These are phyloP conservation scores for Metschnikowia anglica DNA, from an alignment of 805 yeast species.

Conservation along the genomic window DNA sequence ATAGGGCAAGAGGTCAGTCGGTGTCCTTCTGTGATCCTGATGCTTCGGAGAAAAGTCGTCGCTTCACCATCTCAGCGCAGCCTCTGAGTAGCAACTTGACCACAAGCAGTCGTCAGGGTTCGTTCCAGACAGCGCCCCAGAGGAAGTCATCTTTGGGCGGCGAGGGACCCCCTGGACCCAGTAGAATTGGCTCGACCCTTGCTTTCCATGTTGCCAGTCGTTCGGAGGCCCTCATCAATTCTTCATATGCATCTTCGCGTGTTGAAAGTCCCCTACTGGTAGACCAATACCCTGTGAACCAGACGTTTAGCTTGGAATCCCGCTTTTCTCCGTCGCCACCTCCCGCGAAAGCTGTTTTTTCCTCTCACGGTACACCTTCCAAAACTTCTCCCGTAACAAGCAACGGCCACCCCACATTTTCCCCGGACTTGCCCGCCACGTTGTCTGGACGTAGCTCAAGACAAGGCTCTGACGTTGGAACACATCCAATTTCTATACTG, in stretches of 20 bases:
- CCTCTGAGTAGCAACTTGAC: conserved; percentile 35
- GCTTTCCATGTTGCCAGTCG: conserved; percentile 8
- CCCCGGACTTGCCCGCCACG: conserved; percentile 10
- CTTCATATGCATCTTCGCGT: conserved; percentile 5
- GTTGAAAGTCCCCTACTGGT: conserved; percentile 12
- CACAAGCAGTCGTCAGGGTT: conserved; percentile 13
- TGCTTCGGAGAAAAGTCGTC: conserved; percentile 35
- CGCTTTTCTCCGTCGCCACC: conserved; percentile 16
- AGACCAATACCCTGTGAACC: conserved; percentile 2
- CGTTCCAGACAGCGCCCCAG: conserved; percentile 9
- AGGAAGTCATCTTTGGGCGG: conserved; percentile 14
- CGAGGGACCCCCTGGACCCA: conserved; percentile 8
- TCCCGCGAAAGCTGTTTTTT: conserved; percentile 1
- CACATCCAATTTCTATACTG: conserved; percentile 17
- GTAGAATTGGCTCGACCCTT: conserved; percentile 14
- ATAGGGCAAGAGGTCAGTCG: conserved; percentile 15
- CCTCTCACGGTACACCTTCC: conserved; percentile 3
- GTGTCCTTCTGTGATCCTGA: conserved; percentile 41
- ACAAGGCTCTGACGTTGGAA: conserved; percentile 17
- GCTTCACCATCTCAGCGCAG: conserved; percentile 45
- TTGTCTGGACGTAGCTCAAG: conserved; percentile 14
- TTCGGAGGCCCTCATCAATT: not conserved
- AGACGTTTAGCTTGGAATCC: conserved; percentile 6
- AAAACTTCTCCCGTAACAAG: conserved; percentile 8
- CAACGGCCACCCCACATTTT: conserved; percentile 10